These are phyloP conservation scores for Cyclotella baltica DNA, from an alignment of 108 stramenopile genomes.

Conservation along the genomic window DNA sequence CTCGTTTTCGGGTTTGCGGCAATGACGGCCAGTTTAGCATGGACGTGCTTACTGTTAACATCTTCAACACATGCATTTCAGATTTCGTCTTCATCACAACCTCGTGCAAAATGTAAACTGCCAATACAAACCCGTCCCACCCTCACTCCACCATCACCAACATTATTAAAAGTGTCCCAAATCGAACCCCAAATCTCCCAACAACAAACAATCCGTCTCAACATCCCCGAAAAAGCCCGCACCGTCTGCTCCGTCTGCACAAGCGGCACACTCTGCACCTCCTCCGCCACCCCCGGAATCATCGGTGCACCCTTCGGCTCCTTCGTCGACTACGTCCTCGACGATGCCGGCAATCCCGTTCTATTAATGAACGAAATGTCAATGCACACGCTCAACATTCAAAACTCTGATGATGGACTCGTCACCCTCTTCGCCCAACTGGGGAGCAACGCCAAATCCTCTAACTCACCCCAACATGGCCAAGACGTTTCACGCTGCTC, in stretches of 20 bases:
- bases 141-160: too few relatives aligned
- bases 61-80: too few relatives aligned
- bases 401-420: slow-evolving; percentile 54
- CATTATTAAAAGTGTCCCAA: too few relatives aligned
- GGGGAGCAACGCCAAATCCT: slow-evolving; percentile 1
- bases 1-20: too few relatives aligned
- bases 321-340: slow-evolving; percentile 97
- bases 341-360: slow-evolving; percentile 92
- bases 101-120: too few relatives aligned
- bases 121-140: too few relatives aligned
- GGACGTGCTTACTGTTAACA: too few relatives aligned
- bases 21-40: too few relatives aligned
- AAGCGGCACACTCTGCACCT: slow-evolving; percentile 88
- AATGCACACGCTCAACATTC: slow-evolving; percentile 96
- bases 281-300: slow-evolving; percentile 79
- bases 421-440: slow-evolving; percentile 88
- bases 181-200: too few relatives aligned
- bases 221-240: slow-evolving; percentile 86
- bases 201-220: slow-evolving; percentile 86
- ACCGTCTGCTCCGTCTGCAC: slow-evolving; percentile 87
- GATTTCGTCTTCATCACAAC: too few relatives aligned
- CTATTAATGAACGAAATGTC: slow-evolving; percentile 95
- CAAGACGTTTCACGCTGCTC: slow-evolving; percentile 95
- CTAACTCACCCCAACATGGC: slow-evolving; percentile 41
- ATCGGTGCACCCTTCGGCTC: slow-evolving; percentile 94